Evolutionary conservation across 352 stramenopile species (phyloP).

Genomic region (Globisporangium canariense): DNA sequence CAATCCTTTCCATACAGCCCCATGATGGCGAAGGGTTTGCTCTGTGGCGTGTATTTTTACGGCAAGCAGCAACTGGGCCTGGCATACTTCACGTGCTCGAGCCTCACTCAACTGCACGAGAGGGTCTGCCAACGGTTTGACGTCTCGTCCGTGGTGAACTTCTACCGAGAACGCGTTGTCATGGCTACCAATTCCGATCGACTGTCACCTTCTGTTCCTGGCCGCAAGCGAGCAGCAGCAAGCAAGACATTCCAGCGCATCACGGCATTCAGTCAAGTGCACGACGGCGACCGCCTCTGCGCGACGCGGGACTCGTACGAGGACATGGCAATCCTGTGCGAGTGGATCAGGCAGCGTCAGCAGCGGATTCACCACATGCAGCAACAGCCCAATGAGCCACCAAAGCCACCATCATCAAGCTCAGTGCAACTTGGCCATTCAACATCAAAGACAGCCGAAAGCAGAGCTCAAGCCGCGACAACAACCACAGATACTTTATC

Average conservation of each 20-base stretch:
- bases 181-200: not conserved
- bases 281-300: slow-evolving; percentile 54
- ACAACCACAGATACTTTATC: not conserved
- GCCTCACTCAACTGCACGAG: slow-evolving; percentile 38
- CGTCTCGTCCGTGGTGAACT: slow-evolving; percentile 24
- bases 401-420: not conserved
- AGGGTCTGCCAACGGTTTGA: slow-evolving; percentile 27
- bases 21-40: slow-evolving; percentile 10
- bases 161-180: slow-evolving; percentile 46
- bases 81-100: slow-evolving; percentile 50
- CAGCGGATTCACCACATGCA: slow-evolving; percentile 27
- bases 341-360: slow-evolving; percentile 57
- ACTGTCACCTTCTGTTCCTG: not conserved
- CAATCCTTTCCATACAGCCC: not conserved
- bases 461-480: not conserved
- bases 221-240: slow-evolving; percentile 9
- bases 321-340: slow-evolving; percentile 66
- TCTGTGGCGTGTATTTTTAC: slow-evolving; percentile 60
- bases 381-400: not conserved
- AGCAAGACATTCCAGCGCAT: slow-evolving; percentile 36
- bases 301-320: slow-evolving; percentile 58
- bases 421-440: not conserved
- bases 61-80: slow-evolving; percentile 31
- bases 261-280: slow-evolving; percentile 34
- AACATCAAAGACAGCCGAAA: not conserved